These are phyloP conservation scores for Trichocomaceae sp. DNA, from an alignment of 2,329 filamentous ascomycete genomes.

Conservation along the genomic window DNA sequence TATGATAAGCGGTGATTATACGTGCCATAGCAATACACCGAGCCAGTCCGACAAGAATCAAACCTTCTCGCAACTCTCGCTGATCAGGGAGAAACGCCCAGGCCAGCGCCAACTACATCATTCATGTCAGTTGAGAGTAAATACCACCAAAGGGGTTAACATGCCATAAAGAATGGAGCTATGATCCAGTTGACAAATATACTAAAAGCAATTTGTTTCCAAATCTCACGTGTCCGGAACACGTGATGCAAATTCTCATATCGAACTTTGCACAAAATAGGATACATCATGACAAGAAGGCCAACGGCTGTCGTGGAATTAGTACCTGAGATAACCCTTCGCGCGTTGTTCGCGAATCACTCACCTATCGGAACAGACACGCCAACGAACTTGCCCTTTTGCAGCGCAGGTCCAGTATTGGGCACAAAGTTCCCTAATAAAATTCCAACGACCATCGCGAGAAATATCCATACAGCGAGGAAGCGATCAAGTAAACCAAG, in stretches of 20 bases:
- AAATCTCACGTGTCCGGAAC: constrained; percentile 56
- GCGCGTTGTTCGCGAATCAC: no score
- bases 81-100: constrained; percentile 51
- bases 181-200: constrained; percentile 76
- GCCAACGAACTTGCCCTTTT: constrained; percentile 65
- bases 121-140: no score
- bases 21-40: constrained; percentile 81
- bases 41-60: constrained; percentile 77
- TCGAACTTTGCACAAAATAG: constrained; percentile 78
- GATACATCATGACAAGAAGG: constrained; percentile 88
- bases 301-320: constrained; percentile 75
- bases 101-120: constrained; percentile 44
- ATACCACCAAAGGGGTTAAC: constrained; percentile 10
- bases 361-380: constrained; percentile 61
- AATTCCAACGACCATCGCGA: constrained; percentile 71
- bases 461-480: constrained; percentile 66
- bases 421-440: constrained; percentile 69
- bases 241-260: constrained; percentile 68
- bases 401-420: constrained; percentile 53
- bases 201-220: constrained; percentile 73
- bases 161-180: constrained; percentile 73
- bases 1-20: not conserved
- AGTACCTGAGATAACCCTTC: no score
- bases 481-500: constrained; percentile 57
- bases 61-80: constrained; percentile 50